Evolutionary conservation across 495 filamentous ascomycete species (phyloP), one percentile per base, ranked within the genome.

Genomic region (Cetradonia linearis): DNA sequence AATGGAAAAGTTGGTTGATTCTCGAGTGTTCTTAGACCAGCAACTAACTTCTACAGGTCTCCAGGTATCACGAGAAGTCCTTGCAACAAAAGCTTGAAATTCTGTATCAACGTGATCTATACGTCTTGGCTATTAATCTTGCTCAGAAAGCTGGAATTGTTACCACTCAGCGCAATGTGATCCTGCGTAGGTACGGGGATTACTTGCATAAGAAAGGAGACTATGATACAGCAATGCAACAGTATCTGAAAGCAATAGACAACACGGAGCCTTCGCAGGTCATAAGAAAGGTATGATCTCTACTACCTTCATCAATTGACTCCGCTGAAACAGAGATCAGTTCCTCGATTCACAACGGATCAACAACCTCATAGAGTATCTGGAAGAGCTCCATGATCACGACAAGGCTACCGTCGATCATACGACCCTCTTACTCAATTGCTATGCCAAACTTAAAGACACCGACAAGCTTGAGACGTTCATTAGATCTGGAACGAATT

Each of bases 211-310:
- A 93, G 67, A 93, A 90, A 66, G 87, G 85, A 3, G 90, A 95
- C 68, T 97, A 91, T 68, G 92, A 98, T 68, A 91, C 87, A 23
- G 95, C 93, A 13, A 98, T 98, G 94, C 88, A 94, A 69, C 93
- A 96, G 70, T 98, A 97, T 69, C 83, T 98, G 63, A 87, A 89
- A 67, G 91, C 94, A 0, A 95, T 98, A 62, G 92, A 95, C 63
- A 93, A 88, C 60, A 95, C 91, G 0, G 91, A 96, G 64, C 91
- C 91, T 14, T 95, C 90, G 5, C 91, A 96, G 68, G 88, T 96
- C 27, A 95, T 96, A 72, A 79, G 91, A 61, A 95, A 95, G 73
- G 86, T 88, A 64, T 34, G 66, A 64, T 36, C 53, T 13, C 58
- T n/a, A 4, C 4, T 38, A 13, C 37, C 20, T 7, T 5, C 23